Base-by-base conservation (phyloP, 2,329 filamentous ascomycete genomes). In the Teratosphaeriaceae sp. region DNA sequence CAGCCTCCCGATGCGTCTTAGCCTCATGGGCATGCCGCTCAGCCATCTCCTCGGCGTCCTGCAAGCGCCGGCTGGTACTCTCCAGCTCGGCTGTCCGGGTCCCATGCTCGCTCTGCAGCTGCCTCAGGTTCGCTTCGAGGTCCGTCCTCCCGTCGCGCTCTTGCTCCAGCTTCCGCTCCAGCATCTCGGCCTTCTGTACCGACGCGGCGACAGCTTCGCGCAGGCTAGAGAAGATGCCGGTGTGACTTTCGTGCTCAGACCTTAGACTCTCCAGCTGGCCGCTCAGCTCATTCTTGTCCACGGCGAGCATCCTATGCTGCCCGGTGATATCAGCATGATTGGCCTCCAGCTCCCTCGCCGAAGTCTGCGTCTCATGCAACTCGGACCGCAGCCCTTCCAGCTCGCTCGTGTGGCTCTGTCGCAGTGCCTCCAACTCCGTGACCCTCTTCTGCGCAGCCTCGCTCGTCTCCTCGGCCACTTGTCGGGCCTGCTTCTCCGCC, bases 21-120 rank as follows among this genome's bases (percentile, higher is more conserved):
- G 92, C 90, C 68, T 98, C 94, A 52, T 82, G 80, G 4, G 89
- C 86, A 63, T 95, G 83, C 53, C 84, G 88, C 57, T 94, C 85
- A 1, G 86, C 85, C 34, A 97, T 68, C 58, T 95, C 88, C 65
- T 98, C 88, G 0, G 87, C 81, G 63, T 96, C 89, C 30, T 78
- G 80, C 38, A 98, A 68, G 39, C 85, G 82, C 53, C 88, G 80
- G 1, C 78, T 82, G 0, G 80, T 75, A 16, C 76, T 76, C 34
- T 88, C 86, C 2, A 97, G 73, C 60, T 98, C 90, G 0, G 79
- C 73, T 8, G 80, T 84, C 24, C 80, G 79, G 40, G 85, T 78
- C 59, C 97, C 92, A 56, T 94, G 85, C 60, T 97, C 88, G 18
- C 79, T 73, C 62, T 83, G 84, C 29, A 97, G 75, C 51, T 85